Evolutionary conservation across 495 filamentous ascomycete genomes (phyloP).

Genomic region (Podospora anserina): DNA sequence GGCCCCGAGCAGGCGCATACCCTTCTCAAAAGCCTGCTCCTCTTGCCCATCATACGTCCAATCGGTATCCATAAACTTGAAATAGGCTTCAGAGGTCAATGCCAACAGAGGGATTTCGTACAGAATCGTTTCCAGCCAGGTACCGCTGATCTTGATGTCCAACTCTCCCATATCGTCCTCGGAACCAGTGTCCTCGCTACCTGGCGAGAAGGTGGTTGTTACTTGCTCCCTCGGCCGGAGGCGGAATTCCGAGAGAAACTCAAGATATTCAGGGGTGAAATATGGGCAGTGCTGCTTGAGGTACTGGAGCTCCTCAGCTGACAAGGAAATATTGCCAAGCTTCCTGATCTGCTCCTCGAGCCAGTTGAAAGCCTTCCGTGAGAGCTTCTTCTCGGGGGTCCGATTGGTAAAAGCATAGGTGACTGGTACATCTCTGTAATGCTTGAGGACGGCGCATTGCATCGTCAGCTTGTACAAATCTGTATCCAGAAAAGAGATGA

Average conservation of each 20-base stretch:
- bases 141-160: conserved; percentile 67
- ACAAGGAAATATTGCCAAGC: conserved; percentile 72
- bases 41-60: conserved; percentile 85
- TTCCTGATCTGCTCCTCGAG: conserved; percentile 75
- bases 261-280: conserved; percentile 70
- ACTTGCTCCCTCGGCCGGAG: conserved; percentile 79
- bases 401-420: conserved; percentile 94
- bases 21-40: conserved; percentile 77
- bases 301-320: conserved; percentile 72
- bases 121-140: conserved; percentile 92
- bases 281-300: conserved; percentile 79
- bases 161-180: conserved; percentile 72
- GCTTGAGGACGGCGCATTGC: conserved; percentile 93
- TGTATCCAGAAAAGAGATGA: conserved; percentile 91
- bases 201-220: conserved; percentile 63
- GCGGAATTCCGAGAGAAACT: conserved; percentile 75
- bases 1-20: conserved; percentile 66
- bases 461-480: conserved; percentile 99
- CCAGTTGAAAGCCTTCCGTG: conserved; percentile 78
- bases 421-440: conserved; percentile 79
- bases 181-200: conserved; percentile 57
- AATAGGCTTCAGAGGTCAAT: conserved; percentile 91
- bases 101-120: conserved; percentile 96
- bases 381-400: conserved; percentile 89
- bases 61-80: conserved; percentile 87